Evolutionary conservation across 2,329 filamentous ascomycete species (phyloP).

Genomic region (Gaeumannomyces sp.): DNA sequence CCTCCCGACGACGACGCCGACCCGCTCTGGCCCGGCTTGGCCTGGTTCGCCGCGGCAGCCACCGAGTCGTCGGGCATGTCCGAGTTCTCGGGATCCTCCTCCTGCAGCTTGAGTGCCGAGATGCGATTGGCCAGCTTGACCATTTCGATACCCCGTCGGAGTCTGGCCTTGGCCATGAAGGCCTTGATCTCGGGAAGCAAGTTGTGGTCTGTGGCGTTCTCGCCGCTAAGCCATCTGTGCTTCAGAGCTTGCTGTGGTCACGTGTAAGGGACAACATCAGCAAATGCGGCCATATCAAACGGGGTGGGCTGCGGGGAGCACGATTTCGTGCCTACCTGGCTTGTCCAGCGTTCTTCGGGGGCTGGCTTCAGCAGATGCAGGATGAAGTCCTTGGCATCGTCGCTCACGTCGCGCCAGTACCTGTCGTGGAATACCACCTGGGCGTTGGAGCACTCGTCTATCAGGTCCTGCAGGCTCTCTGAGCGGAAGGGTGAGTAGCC

Average conservation of each 20-base stretch:
- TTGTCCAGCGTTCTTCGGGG: slow-evolving; percentile 70
- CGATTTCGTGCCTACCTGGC: slow-evolving; percentile 51
- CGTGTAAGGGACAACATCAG: background rate
- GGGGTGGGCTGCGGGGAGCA: slow-evolving; percentile 8
- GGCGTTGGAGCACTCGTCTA: slow-evolving; percentile 83
- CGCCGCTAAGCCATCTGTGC: slow-evolving; percentile 84
- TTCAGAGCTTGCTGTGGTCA: slow-evolving; percentile 60
- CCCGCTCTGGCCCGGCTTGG: slow-evolving; percentile 7
- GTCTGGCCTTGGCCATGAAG: slow-evolving; percentile 84
- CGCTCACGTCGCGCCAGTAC: slow-evolving; percentile 97
- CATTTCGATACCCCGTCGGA: slow-evolving; percentile 89
- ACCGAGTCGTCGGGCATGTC: slow-evolving; percentile 61
- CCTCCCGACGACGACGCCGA: slow-evolving; percentile 2
- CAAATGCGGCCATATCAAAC: slow-evolving; percentile 3
- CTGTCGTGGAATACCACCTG: slow-evolving; percentile 92
- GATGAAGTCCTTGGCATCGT: slow-evolving; percentile 95
- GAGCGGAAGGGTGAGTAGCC: slow-evolving; percentile 97
- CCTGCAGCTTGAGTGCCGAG: slow-evolving; percentile 86
- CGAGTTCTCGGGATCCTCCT: slow-evolving; percentile 73
- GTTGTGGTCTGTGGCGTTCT: slow-evolving; percentile 92
- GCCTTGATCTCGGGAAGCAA: slow-evolving; percentile 94
- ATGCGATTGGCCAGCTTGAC: slow-evolving; percentile 96
- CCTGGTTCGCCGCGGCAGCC: slow-evolving; percentile 43
- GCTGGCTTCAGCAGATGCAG: slow-evolving; percentile 70
- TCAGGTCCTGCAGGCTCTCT: slow-evolving; percentile 85